Conservation (phyloP, 2,329 filamentous ascomycete species). For the Leptographium lundbergii region DNA sequence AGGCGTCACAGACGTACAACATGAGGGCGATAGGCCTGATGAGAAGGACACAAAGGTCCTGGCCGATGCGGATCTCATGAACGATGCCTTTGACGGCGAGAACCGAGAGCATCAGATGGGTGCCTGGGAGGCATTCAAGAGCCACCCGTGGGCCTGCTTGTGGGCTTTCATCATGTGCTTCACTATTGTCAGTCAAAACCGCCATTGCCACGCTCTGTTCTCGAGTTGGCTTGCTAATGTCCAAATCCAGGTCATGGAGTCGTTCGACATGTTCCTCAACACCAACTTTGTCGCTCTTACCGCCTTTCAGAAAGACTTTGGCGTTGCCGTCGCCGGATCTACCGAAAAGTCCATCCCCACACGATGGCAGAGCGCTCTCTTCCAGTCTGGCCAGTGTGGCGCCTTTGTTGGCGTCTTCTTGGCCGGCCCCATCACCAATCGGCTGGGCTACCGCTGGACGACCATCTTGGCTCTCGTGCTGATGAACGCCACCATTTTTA, state of each 20-base stretch:
- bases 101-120: conserved; percentile 20
- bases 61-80: conserved; percentile 31
- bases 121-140: conserved; percentile 15
- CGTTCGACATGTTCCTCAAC: conserved; percentile 49
- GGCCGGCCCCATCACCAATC: conserved; percentile 45
- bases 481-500: conserved; percentile 46
- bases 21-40: conserved; percentile 18
- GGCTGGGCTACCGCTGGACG: conserved; percentile 46
- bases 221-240: neutral
- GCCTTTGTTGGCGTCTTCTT: conserved; percentile 47
- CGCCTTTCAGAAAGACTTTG: conserved; percentile 33
- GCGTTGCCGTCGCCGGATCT: conserved; percentile 21
- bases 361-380: conserved; percentile 45
- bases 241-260: conserved; percentile 45
- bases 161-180: conserved; percentile 27
- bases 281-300: conserved; percentile 42
- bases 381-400: conserved; percentile 41
- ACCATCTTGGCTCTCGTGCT: conserved; percentile 40
- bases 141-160: conserved; percentile 22
- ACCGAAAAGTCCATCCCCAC: conserved; percentile 29
- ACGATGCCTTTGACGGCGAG: conserved; percentile 41
- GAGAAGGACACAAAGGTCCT: conserved; percentile 40
- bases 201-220: neutral
- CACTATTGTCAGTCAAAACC: conserved; percentile 24
- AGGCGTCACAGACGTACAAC: conserved; percentile 10